Conservation (phyloP, 768 basidiomycete species). For the Hygrophoropsis aurantiaca region DNA sequence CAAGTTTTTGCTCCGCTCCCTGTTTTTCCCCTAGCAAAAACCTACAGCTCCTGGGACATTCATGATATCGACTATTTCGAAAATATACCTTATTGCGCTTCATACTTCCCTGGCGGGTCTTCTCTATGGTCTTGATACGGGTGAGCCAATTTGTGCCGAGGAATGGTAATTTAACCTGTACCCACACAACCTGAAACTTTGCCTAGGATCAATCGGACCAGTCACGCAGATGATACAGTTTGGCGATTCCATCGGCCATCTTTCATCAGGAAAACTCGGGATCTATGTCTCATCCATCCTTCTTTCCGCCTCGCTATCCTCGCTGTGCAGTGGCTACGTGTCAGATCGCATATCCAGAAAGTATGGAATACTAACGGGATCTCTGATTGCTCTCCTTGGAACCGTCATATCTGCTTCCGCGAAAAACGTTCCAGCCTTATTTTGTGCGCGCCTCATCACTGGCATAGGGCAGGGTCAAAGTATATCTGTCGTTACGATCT, state of each 20-base stretch:
- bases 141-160: constrained; percentile 7
- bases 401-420: constrained; percentile 39
- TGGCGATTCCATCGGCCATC: constrained; percentile 31
- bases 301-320: constrained; percentile 40
- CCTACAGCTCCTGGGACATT: no score
- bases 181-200: background rate
- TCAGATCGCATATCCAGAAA: constrained; percentile 48
- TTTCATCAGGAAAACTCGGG: constrained; percentile 40
- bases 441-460: constrained; percentile 45
- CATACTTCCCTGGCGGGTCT: constrained; percentile 26
- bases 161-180: background rate
- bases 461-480: constrained; percentile 49
- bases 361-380: constrained; percentile 43
- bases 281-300: constrained; percentile 44
- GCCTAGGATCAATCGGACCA: constrained; percentile 38
- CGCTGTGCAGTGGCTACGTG: constrained; percentile 40
- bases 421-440: constrained; percentile 34
- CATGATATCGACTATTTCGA: constrained; percentile 7
- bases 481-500: constrained; percentile 40
- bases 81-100: constrained; percentile 25
- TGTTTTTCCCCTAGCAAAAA: no score
- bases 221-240: constrained; percentile 50
- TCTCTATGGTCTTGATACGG: constrained; percentile 32
- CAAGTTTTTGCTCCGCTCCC: no score
- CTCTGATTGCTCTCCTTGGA: constrained; percentile 41